Percentiles rank a stretch among this genome's conserved stretches.
phyloP scores from a whole-genome alignment of 1,284 basidiomycete genomes.

The Boletus sp. region DNA sequence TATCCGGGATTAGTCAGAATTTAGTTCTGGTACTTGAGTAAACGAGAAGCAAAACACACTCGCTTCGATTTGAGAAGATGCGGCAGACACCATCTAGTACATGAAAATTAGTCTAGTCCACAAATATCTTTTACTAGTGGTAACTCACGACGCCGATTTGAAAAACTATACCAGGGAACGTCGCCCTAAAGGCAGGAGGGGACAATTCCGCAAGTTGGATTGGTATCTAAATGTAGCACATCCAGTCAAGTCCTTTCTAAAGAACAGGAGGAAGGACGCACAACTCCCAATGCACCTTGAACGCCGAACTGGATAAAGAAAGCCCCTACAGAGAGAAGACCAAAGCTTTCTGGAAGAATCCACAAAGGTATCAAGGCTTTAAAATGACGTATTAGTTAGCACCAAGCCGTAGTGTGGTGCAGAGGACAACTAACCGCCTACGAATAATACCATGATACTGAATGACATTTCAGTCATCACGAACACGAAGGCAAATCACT shows the following conservation, averaged over 20 bases:
- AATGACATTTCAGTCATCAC: background rate
- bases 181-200: constrained; percentile 90
- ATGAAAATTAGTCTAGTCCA: background rate
- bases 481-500: background rate
- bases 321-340: constrained; percentile 71
- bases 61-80: constrained; percentile 91
- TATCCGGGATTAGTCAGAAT: constrained; percentile 31
- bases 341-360: constrained; percentile 77
- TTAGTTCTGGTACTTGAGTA: background rate
- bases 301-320: constrained; percentile 89
- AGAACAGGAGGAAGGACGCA: constrained; percentile 38
- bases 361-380: constrained; percentile 79
- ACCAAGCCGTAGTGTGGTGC: too few relatives aligned
- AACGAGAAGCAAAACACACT: constrained; percentile 49
- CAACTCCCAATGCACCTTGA: constrained; percentile 83
- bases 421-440: constrained; percentile 42
- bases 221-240: constrained; percentile 58
- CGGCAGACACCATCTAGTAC: constrained; percentile 82
- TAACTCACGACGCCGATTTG: constrained; percentile 72
- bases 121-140: background rate
- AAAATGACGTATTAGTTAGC: background rate
- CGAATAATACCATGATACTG: constrained; percentile 58
- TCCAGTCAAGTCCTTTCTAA: background rate
- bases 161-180: constrained; percentile 91
- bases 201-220: constrained; percentile 89